Conservation (phyloP, 2,329 filamentous ascomycete species). For the Claviceps paspali region DNA sequence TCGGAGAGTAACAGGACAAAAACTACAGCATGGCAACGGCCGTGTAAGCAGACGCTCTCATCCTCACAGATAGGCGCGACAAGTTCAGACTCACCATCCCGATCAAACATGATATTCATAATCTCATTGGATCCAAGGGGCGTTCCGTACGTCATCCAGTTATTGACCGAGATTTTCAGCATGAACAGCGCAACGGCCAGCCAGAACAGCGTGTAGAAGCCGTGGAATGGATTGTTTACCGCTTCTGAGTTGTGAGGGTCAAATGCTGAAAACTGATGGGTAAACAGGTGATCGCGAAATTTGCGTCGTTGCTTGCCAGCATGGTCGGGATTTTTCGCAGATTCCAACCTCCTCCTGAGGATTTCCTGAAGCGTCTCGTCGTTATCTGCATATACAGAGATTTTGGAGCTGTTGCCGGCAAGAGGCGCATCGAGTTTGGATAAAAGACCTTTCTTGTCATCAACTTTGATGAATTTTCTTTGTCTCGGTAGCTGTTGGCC, state of each 20-base stretch:
- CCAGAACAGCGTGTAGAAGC: constrained; percentile 72
- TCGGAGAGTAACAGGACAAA: constrained; percentile 46
- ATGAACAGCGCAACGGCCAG: constrained; percentile 52
- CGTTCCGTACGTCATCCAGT: constrained; percentile 54
- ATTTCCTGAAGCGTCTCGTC: constrained; percentile 16
- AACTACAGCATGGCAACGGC: constrained; percentile 17
- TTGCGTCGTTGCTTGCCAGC: constrained; percentile 10
- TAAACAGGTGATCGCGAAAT: constrained; percentile 47
- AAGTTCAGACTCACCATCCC: constrained; percentile 31
- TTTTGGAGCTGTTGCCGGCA: constrained; percentile 10
- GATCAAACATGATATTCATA: constrained; percentile 47
- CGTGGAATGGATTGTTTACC: constrained; percentile 56
- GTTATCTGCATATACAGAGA: constrained; percentile 15
- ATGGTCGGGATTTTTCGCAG: constrained; percentile 9
- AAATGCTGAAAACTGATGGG: constrained; percentile 57
- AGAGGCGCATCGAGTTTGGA: constrained; percentile 5
- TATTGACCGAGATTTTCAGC: constrained; percentile 49
- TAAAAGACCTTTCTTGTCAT: not conserved
- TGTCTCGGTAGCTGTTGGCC: not conserved
- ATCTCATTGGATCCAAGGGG: constrained; percentile 59
- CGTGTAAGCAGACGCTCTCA: not conserved
- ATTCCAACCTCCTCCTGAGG: constrained; percentile 12
- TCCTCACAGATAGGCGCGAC: too few species aligned
- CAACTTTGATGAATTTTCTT: not conserved
- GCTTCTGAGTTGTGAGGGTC: constrained; percentile 53